phyloP scores from a whole-genome alignment of 371 early-diverging fungal genomes.

The Mortierella sp. region DNA sequence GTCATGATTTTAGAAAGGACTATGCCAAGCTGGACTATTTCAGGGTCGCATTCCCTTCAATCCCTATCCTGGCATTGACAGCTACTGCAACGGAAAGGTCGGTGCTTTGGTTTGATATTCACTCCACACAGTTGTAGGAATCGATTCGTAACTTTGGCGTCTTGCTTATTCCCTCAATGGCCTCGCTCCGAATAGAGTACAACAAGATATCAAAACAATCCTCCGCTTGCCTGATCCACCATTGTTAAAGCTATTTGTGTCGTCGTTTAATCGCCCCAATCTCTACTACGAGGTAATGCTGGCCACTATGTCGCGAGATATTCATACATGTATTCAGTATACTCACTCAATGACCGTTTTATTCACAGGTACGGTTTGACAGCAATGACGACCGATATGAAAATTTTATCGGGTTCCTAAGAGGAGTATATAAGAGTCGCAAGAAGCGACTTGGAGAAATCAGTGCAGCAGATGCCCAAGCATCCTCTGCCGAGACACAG shows the following conservation, averaged over 20 bases:
- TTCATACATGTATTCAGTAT: background rate
- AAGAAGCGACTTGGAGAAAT: conserved; percentile 9
- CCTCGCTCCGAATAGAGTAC: conserved; percentile 55
- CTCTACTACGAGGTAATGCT: conserved; percentile 36
- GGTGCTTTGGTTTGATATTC: too few species aligned
- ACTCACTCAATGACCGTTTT: too few species aligned
- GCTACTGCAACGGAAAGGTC: conserved; percentile 85
- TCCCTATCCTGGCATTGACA: conserved; percentile 88
- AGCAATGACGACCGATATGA: conserved; percentile 22
- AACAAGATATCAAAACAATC: conserved; percentile 69
- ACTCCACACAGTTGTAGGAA: too few species aligned
- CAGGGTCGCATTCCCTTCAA: conserved; percentile 65
- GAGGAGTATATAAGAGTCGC: conserved; percentile 24
- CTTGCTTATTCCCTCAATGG: too few species aligned
- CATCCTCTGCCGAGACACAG: background rate
- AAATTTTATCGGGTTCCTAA: conserved; percentile 30
- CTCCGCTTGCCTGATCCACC: conserved; percentile 55
- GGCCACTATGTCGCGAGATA: background rate
- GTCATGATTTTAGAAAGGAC: conserved; percentile 61
- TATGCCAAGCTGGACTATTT: conserved; percentile 37
- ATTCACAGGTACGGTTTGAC: conserved; percentile 37
- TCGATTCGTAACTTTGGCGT: too few species aligned
- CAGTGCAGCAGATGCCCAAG: background rate
- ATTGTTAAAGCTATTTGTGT: conserved; percentile 13
- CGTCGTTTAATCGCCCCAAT: conserved; percentile 44